Conservation (phyloP, 106 monocot genomes). For the Acorus gramineus region DNA sequence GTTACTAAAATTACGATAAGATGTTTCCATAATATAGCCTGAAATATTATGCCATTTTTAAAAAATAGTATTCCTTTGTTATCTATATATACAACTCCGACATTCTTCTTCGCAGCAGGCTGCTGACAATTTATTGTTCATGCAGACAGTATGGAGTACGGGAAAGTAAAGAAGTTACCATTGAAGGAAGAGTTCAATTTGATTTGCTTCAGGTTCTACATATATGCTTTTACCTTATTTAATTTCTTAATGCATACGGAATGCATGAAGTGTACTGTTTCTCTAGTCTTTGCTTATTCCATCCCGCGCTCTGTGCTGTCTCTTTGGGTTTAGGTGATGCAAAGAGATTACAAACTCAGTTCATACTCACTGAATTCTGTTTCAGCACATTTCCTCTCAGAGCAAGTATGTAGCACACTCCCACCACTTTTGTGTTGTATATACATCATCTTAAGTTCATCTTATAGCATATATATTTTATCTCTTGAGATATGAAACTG, state of each 20-base stretch:
- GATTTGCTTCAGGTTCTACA: constrained; percentile 86
- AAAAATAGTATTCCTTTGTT: too few species aligned
- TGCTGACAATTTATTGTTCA: constrained; percentile 1
- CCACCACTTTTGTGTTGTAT: too few species aligned
- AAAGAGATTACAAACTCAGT: constrained; percentile 99
- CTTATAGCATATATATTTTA: too few species aligned
- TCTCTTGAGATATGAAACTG: too few species aligned
- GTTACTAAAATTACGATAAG: too few species aligned
- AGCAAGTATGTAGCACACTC: constrained; percentile 46
- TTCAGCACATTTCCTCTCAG: constrained; percentile 91
- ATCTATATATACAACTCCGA: too few species aligned
- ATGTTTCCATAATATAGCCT: too few species aligned
- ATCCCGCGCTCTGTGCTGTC: not conserved
- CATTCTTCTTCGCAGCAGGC: too few species aligned
- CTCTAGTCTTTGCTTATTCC: not conserved
- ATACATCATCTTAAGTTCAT: too few species aligned
- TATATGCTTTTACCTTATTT: not conserved
- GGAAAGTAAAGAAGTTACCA: constrained; percentile 93
- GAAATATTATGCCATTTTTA: too few species aligned
- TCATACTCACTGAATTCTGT: constrained; percentile 99
- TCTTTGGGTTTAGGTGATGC: constrained; percentile 51
- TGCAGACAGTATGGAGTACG: constrained; percentile 90
- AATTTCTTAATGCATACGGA: not conserved
- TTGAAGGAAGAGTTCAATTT: constrained; percentile 99
- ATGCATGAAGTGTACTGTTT: not conserved